phyloP scores from a whole-genome alignment of 2,329 filamentous ascomycete species.

The Pestalotiopsis sp. region DNA sequence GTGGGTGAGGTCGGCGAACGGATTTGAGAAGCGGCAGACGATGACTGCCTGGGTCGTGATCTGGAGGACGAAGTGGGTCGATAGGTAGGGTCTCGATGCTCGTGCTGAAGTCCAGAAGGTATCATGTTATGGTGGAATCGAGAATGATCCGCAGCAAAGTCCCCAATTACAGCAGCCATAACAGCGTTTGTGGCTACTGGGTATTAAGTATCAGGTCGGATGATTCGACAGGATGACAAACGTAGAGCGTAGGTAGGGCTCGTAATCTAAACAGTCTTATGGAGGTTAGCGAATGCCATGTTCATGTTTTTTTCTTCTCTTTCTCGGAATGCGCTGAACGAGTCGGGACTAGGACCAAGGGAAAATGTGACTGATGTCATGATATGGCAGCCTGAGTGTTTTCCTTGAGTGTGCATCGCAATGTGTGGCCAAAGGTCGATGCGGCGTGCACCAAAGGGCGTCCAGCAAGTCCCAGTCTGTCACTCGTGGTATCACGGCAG shows the following conservation, averaged over 20 bases:
- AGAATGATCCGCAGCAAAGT: conserved; percentile 74
- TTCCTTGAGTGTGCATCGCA: background rate
- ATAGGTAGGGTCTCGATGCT: conserved; percentile 48
- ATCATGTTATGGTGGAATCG: conserved; percentile 72
- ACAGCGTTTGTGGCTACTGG: conserved; percentile 36
- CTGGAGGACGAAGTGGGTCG: conserved; percentile 35
- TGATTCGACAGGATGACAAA: conserved; percentile 14
- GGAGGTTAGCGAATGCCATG: background rate
- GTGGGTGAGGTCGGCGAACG: conserved; percentile 26
- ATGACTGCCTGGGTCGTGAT: conserved; percentile 32
- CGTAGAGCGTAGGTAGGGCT: conserved; percentile 1
- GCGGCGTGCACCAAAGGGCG: background rate
- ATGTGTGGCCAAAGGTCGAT: background rate
- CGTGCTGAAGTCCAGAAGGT: conserved; percentile 48
- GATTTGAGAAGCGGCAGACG: conserved; percentile 21
- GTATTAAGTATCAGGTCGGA: conserved; percentile 13
- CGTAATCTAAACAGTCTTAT: background rate
- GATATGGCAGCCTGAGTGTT: background rate
- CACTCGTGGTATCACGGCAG: background rate
- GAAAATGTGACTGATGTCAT: background rate
- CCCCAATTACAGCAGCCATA: conserved; percentile 69
- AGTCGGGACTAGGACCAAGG: background rate
- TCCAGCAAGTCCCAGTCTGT: background rate
- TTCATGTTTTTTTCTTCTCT: background rate
- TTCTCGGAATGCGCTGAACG: background rate